phyloP scores from a whole-genome alignment of 2,329 filamentous ascomycete species.

The Lachnellula cervina region DNA sequence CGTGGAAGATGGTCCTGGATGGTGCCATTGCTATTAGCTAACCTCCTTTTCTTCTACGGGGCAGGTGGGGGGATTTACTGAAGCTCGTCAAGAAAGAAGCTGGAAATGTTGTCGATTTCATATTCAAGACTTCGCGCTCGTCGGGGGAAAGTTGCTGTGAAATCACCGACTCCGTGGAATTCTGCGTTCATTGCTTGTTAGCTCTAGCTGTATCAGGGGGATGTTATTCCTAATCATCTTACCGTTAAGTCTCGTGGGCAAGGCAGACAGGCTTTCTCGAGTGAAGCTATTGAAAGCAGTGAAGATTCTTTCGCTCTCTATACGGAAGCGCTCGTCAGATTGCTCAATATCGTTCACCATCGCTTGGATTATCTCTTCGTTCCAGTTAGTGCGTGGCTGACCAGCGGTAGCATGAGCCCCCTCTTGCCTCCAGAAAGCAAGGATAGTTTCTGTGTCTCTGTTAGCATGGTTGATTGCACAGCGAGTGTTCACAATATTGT shows the following conservation, averaged over 20 bases:
- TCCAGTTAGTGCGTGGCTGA: conserved; percentile 6
- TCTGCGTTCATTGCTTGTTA: conserved; percentile 4
- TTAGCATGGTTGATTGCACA: not conserved
- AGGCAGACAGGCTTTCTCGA: not conserved
- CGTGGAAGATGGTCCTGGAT: conserved; percentile 8
- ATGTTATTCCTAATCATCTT: not conserved
- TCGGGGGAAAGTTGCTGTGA: conserved; percentile 8
- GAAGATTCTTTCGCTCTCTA: conserved; percentile 4
- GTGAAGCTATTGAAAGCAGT: not conserved
- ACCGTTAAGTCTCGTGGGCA: conserved; percentile 1
- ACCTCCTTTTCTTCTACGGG: not conserved
- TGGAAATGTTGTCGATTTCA: conserved; percentile 6
- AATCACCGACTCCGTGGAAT: conserved; percentile 5
- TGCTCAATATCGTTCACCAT: conserved; percentile 10
- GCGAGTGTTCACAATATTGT: not conserved
- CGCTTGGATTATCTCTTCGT: conserved; percentile 10
- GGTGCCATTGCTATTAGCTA: not conserved
- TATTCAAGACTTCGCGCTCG: conserved; percentile 6
- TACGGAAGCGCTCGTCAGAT: conserved; percentile 2
- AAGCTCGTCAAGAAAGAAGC: conserved; percentile 5
- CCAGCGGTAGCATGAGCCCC: conserved; percentile 5
- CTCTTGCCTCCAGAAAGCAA: conserved; percentile 11
- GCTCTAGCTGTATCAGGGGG: not conserved
- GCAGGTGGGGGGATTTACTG: conserved; percentile 1
- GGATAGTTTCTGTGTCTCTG: conserved; percentile 4